Evolutionary conservation across 148 eudicot genomes (phyloP).

Genomic region (Vaccinium myrtillus): DNA sequence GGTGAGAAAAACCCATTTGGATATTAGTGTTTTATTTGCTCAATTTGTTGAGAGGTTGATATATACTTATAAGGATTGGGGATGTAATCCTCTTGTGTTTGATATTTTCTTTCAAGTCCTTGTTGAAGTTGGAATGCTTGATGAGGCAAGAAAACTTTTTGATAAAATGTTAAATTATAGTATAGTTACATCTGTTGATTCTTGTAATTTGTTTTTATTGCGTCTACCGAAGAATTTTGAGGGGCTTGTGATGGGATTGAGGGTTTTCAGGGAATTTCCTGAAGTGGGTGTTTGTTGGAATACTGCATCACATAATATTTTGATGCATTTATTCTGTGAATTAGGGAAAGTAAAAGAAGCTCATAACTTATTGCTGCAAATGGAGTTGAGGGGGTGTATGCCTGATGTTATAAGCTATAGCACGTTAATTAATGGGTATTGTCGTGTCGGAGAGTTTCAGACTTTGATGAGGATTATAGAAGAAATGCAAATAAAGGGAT

Average conservation of each 20-base stretch:
- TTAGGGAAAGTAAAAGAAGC: slow-evolving; percentile 71
- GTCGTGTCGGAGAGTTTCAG: slow-evolving; percentile 51
- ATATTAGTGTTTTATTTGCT: slow-evolving; percentile 43
- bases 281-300: slow-evolving; percentile 72
- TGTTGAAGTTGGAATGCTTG: slow-evolving; percentile 51
- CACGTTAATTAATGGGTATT: slow-evolving; percentile 72
- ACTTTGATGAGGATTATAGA: slow-evolving; percentile 48
- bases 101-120: slow-evolving; percentile 84
- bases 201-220: slow-evolving; percentile 63
- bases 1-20: slow-evolving; percentile 43
- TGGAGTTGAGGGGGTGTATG: slow-evolving; percentile 63
- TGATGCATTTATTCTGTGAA: slow-evolving; percentile 62
- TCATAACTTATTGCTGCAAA: slow-evolving; percentile 63
- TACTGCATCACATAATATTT: slow-evolving; percentile 57
- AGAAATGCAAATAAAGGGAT: slow-evolving; percentile 61
- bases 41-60: slow-evolving; percentile 62
- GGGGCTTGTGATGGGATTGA: slow-evolving; percentile 40
- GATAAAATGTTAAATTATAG: slow-evolving; percentile 73
- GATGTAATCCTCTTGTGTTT: slow-evolving; percentile 73
- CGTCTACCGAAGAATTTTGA: slow-evolving; percentile 42
- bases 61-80: slow-evolving; percentile 90
- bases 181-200: slow-evolving; percentile 57
- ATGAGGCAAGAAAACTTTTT: slow-evolving; percentile 59
- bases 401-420: slow-evolving; percentile 85
- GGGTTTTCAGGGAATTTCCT: slow-evolving; percentile 48